A percentile compares a stretch with the other conserved stretches of the same genome.
phyloP scores from a whole-genome alignment of 371 early-diverging fungal species.

The Coelomomyces lativittatus region DNA sequence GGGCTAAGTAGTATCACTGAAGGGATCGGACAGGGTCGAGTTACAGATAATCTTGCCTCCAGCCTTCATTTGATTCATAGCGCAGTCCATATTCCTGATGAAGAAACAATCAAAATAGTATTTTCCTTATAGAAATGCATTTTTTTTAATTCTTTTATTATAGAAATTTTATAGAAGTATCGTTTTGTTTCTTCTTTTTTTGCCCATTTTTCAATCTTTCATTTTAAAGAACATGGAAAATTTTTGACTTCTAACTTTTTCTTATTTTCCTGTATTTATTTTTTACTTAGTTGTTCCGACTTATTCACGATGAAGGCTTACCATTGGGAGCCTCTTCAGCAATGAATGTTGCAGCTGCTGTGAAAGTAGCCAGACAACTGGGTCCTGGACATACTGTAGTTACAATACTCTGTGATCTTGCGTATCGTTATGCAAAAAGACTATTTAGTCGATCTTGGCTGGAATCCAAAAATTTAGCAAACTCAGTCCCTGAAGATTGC shows the following conservation, averaged over 20 bases:
- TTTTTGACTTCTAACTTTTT: too few relatives aligned
- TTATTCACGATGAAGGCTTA: slow-evolving; percentile 81
- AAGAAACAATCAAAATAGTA: slow-evolving; percentile 59
- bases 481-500: neutral
- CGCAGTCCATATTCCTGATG: slow-evolving; percentile 62
- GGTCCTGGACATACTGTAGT: slow-evolving; percentile 65
- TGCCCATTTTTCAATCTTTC: too few relatives aligned
- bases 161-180: neutral
- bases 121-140: neutral
- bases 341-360: slow-evolving; percentile 79
- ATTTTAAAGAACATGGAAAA: too few relatives aligned
- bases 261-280: neutral
- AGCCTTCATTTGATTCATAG: slow-evolving; percentile 50
- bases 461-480: slow-evolving; percentile 51
- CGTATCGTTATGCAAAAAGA: slow-evolving; percentile 74
- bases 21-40: slow-evolving; percentile 83
- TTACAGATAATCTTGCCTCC: slow-evolving; percentile 71
- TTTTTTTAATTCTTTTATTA: neutral
- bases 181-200: neutral
- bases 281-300: slow-evolving; percentile 34
- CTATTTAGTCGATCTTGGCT: slow-evolving; percentile 70
- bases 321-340: slow-evolving; percentile 83
- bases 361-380: slow-evolving; percentile 65
- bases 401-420: slow-evolving; percentile 78
- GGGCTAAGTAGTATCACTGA: slow-evolving; percentile 13